Conservation (phyloP, 208 protist species). For the Endotrypanum monterogeii region DNA sequence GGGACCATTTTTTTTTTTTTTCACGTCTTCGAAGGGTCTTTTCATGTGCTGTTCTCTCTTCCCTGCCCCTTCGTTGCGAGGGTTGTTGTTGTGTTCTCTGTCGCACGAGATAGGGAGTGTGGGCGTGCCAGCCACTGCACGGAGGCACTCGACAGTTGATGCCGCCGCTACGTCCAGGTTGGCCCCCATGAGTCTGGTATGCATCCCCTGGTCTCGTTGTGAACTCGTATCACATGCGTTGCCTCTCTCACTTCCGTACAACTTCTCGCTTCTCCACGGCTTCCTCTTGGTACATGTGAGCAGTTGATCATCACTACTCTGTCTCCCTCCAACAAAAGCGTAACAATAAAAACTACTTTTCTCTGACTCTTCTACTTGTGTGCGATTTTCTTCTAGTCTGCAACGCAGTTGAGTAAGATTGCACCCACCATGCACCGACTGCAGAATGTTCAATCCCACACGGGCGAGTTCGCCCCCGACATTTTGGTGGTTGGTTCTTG, state of each 20-base stretch:
- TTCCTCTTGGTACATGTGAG: background rate
- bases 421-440: conserved; percentile 50
- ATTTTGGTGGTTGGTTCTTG: conserved; percentile 91
- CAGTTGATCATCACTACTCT: background rate
- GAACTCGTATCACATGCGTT: background rate
- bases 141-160: background rate
- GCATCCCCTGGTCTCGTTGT: background rate
- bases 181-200: background rate
- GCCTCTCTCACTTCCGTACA: background rate
- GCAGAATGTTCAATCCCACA: conserved; percentile 47
- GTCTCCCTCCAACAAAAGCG: background rate
- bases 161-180: background rate
- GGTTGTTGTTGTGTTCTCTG: too few species aligned
- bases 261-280: background rate
- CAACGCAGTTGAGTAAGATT: background rate
- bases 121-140: background rate
- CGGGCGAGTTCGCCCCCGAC: conserved; percentile 38
- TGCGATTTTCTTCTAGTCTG: background rate
- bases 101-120: background rate
- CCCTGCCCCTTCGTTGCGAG: too few species aligned
- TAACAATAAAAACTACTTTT: too few species aligned
- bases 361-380: background rate
- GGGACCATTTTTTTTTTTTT: too few species aligned
- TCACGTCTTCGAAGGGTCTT: too few species aligned
- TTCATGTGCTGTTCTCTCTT: too few species aligned